A percentile compares a stretch with the other conserved stretches of the same genome.
These are phyloP conservation scores for Pisolithus sp. DNA, from an alignment of 768 basidiomycete species.

Conservation along the genomic window DNA sequence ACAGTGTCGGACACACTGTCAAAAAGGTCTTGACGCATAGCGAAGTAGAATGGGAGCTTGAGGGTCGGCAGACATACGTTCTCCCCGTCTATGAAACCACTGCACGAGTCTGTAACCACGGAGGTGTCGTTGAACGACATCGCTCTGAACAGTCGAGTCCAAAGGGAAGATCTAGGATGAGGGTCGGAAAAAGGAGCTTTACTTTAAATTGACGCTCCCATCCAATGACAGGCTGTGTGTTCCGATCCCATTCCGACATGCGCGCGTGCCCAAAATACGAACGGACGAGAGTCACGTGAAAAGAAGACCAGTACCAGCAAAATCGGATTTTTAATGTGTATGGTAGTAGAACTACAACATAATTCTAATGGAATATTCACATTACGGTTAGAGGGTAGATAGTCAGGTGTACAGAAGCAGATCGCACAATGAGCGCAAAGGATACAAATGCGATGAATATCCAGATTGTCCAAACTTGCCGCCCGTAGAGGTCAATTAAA, in stretches of 20 bases:
- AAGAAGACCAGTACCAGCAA: too few species aligned
- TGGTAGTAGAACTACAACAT: constrained; percentile 23
- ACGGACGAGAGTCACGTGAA: too few species aligned
- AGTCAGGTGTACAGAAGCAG: constrained; percentile 27
- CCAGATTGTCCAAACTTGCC: constrained; percentile 27
- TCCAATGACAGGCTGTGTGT: not conserved
- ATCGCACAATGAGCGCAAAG: constrained; percentile 11
- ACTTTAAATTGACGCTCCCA: not conserved
- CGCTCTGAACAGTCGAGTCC: not conserved
- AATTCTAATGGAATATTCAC: constrained; percentile 26
- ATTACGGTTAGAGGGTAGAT: constrained; percentile 27
- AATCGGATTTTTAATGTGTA: constrained; percentile 14
- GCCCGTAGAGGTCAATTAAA: constrained; percentile 12
- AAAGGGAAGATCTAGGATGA: not conserved
- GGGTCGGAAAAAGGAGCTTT: not conserved
- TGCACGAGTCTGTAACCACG: constrained; percentile 33
- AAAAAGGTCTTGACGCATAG: constrained; percentile 40
- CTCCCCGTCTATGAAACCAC: constrained; percentile 26
- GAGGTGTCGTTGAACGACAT: constrained; percentile 12
- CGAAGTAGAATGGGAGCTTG: constrained; percentile 52
- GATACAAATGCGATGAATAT: constrained; percentile 25
- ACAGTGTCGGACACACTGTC: constrained; percentile 60
- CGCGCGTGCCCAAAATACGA: too few species aligned
- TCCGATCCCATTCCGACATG: too few species aligned
- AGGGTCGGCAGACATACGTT: constrained; percentile 31